Evolutionary conservation across 2,329 filamentous ascomycete genomes (phyloP), one percentile per base, ranked within the genome.

Genomic region (Colletotrichum sp.): DNA sequence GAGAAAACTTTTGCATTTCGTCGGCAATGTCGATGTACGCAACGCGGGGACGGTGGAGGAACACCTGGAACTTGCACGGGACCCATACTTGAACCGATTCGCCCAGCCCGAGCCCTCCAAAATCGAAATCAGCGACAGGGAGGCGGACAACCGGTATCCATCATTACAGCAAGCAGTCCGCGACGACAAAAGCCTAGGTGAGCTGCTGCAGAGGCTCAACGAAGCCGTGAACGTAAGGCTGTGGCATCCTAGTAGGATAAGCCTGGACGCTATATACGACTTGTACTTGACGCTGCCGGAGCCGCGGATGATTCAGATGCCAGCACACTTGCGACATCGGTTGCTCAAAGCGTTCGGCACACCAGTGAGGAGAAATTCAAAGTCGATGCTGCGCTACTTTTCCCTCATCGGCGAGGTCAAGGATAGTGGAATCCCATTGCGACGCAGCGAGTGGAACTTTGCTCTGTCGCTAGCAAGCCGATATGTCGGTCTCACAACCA

Each of bases 391-490:
- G 80, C 93, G 95, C 71, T 99, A 96, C 84, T 93, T 98, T 77
- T 92, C 93, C 7, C 87, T 98, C 28, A 89, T 99, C 21, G 93
- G 96, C 77, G 96, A 99, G 80, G 93, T 98, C 86, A 94, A 95
- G 80, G 89, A 89, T 69, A 90, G 92, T n/a, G 91, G 92, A 3
- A 91, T 98, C 60, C 90, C 93, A 1, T 87, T 99, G 71, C 90
- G 88, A 1, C 87, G 85, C 7, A 85, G 88, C 0, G 92, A 98
- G 81, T 99, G 96, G 96, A 98, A 95, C 77, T 92, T 92, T 52
- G 96, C 96, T 49, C 92, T 98, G 68, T 90, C 94, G 24, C 94
- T 98, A 80, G 94, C 95, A 12, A 93, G 93, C 49, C 92, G 93
- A 72, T 95, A 94, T 79, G 92, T 93, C 78, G 88, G 90, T 10